Base-by-base conservation (phyloP, 805 yeast species). In the Komagataella phaffii region DNA sequence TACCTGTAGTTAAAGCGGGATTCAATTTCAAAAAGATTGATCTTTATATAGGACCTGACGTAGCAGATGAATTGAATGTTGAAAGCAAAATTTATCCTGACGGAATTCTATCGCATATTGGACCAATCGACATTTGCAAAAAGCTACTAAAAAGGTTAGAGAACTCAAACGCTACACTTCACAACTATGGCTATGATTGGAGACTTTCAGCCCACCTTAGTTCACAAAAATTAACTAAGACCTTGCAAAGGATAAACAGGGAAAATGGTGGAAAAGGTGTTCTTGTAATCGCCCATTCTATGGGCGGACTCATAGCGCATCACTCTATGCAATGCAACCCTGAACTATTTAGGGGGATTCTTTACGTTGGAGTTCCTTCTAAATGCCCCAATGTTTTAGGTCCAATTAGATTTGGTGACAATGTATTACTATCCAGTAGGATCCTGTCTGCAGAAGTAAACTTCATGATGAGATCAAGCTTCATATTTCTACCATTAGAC, bases 161-260 rank as follows among this genome's bases (percentile, higher is more conserved):
- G 6, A 82, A 81, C 57, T 82, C 85, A 2, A 79, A 77, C 10
- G 75, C 84, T 3, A 74, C 67, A 14, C 80, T 87, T 5, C 77
- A 78, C 52, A 83, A 84, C 52, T 90, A 83, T 66, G 95, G 96
- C n/a, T 90, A 89, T 64, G 97, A 90, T 68, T 90, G 97, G 97
- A 75, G 97, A 59, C 65, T 89, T 5, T 80, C 90, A 6, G 73
- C 80, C 2, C 85, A 80, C 46, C 63, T 80, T 3, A 67, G 74
- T 17, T 69, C 85, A 10, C 61, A 66, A 6, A 73, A 80, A 54
- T 67, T 90, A n/a, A 67, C 65, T 40, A 64, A 72, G n/a, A 72
- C 71, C 49, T 63, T 87, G 14, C 55, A 58, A 17, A 60, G 70
- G 5, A 66, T 88, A 24, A 71, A 76, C 48, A 62, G 70, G 8